Evolutionary conservation across 2,329 filamentous ascomycete species (phyloP).

Genomic region (Colletotrichum musae): DNA sequence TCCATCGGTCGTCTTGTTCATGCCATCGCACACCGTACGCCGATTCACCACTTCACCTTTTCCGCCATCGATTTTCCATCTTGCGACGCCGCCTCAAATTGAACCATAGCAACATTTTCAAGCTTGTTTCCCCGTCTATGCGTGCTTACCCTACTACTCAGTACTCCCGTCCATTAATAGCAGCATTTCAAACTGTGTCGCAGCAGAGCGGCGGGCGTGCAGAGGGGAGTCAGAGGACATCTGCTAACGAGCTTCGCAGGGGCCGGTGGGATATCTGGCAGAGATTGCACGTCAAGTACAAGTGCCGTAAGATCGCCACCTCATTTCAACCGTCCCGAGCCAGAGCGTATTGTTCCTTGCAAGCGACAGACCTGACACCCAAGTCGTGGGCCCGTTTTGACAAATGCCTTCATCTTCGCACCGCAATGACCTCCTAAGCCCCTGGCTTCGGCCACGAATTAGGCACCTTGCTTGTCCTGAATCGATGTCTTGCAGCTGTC

Average conservation of each 20-base stretch:
- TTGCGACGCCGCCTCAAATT: not conserved
- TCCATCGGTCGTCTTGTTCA: no score
- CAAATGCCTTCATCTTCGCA: conserved; percentile 6
- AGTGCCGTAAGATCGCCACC: not conserved
- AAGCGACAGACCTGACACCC: conserved; percentile 1
- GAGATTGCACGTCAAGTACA: not conserved
- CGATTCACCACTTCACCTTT: no score
- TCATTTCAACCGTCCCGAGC: conserved; percentile 3
- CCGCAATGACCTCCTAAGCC: conserved; percentile 24
- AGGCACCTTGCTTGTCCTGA: conserved; percentile 9
- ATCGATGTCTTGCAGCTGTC: conserved; percentile 38
- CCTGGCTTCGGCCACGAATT: not conserved
- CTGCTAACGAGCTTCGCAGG: conserved; percentile 4
- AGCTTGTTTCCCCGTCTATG: not conserved
- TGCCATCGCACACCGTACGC: no score
- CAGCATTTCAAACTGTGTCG: conserved; percentile 14
- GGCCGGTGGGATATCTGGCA: conserved; percentile 2
- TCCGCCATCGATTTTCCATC: no score
- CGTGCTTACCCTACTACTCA: not conserved
- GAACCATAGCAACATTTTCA: not conserved
- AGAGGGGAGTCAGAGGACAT: no score
- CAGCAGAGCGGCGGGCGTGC: not conserved
- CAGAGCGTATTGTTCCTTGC: conserved; percentile 21
- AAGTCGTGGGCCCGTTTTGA: not conserved
- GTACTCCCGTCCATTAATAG: conserved; percentile 14